Conservation (phyloP, 768 basidiomycete species). For the Leccinellum rugosiceps region DNA sequence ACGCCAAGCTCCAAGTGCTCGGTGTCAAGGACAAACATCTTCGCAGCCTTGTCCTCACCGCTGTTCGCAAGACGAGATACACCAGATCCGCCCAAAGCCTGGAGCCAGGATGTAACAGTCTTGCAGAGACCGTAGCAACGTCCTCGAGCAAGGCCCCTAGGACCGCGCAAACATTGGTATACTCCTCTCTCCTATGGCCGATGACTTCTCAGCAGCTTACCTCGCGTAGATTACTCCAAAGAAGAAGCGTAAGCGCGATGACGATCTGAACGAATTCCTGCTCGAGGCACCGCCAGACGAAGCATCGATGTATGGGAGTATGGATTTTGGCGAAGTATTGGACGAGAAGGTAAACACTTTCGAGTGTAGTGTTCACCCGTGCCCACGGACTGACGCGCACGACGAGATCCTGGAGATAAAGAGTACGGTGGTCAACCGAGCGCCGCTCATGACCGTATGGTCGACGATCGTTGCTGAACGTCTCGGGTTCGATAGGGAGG, state of each 20-base stretch:
- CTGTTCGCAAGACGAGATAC: constrained; percentile 66
- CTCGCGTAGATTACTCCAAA: constrained; percentile 43
- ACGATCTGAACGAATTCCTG: constrained; percentile 55
- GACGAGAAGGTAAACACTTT: constrained; percentile 56
- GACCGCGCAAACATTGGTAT: constrained; percentile 33
- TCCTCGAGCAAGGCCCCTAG: constrained; percentile 12
- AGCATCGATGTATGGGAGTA: constrained; percentile 45
- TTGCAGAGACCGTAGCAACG: neutral
- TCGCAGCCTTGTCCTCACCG: constrained; percentile 54
- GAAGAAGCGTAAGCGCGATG: constrained; percentile 45
- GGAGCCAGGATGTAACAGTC: constrained; percentile 13
- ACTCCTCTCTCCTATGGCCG: constrained; percentile 2
- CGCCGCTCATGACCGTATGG: constrained; percentile 96
- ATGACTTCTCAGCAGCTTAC: neutral
- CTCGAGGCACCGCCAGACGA: constrained; percentile 52
- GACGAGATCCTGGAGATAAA: constrained; percentile 57
- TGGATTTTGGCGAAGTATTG: constrained; percentile 70
- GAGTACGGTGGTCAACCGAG: constrained; percentile 76
- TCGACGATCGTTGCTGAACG: constrained; percentile 80
- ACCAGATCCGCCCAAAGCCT: constrained; percentile 18
- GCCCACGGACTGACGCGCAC: constrained; percentile 2
- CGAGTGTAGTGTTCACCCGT: neutral
- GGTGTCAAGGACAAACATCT: constrained; percentile 66
- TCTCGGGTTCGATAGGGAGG: constrained; percentile 82
- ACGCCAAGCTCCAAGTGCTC: constrained; percentile 52